Conservation (phyloP, 2,329 filamentous ascomycete genomes). For the Aspergillus sojae region DNA sequence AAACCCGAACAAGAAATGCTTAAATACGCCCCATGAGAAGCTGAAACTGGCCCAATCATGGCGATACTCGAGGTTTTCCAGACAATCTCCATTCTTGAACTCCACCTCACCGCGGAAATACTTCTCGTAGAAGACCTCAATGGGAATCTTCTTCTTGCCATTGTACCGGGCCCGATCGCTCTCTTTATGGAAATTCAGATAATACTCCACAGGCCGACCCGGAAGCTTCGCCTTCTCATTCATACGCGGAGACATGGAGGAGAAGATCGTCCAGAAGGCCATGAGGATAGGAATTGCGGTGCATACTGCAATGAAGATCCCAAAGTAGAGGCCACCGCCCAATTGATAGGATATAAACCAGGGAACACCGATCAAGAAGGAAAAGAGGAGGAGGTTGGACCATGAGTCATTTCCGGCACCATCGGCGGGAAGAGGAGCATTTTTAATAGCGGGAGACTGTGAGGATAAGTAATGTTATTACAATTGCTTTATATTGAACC, state of each 20-base stretch:
- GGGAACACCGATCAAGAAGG: constrained; percentile 70
- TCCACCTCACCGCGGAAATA: constrained; percentile 95
- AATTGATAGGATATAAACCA: constrained; percentile 81
- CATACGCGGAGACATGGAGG: constrained; percentile 80
- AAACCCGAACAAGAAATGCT: constrained; percentile 84
- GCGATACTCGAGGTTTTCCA: constrained; percentile 88
- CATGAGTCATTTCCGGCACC: constrained; percentile 81
- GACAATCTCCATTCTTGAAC: constrained; percentile 81
- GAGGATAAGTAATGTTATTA: not conserved
- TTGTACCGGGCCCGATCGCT: constrained; percentile 50
- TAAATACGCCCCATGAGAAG: constrained; percentile 83
- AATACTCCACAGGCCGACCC: constrained; percentile 85
- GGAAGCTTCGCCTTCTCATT: constrained; percentile 90
- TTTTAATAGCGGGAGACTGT: constrained; percentile 87
- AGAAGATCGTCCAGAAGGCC: constrained; percentile 79
- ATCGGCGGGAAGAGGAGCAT: constrained; percentile 90
- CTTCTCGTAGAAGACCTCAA: constrained; percentile 93
- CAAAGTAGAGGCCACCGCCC: constrained; percentile 82
- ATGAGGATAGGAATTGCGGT: constrained; percentile 77
- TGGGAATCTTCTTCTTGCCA: constrained; percentile 53
- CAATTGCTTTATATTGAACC: not conserved
- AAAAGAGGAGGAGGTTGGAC: constrained; percentile 77
- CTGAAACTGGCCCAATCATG: constrained; percentile 97
- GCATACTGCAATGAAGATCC: constrained; percentile 81
- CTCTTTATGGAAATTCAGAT: constrained; percentile 58